Evolutionary conservation across 1,284 basidiomycete species (phyloP).

Genomic region (Cystobasidium pallidum): DNA sequence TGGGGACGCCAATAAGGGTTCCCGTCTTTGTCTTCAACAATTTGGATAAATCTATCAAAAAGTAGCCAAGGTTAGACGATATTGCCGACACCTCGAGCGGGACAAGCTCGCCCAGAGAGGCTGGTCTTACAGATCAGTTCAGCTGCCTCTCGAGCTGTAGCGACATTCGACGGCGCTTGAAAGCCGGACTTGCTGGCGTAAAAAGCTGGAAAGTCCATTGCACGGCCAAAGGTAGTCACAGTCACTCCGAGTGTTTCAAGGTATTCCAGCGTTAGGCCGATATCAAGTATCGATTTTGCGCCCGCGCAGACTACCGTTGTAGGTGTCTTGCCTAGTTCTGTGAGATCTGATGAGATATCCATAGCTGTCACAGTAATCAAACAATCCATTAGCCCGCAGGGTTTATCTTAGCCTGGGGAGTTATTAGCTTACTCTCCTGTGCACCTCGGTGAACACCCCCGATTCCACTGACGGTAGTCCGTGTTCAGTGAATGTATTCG

Average conservation of each 20-base stretch:
- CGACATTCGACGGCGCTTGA: constrained; percentile 59
- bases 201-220: constrained; percentile 89
- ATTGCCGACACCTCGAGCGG: too few species aligned
- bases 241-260: constrained; percentile 96
- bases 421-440: constrained; percentile 68
- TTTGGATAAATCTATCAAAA: constrained; percentile 49
- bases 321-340: constrained; percentile 77
- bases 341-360: constrained; percentile 91
- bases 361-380: constrained; percentile 64
- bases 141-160: constrained; percentile 68
- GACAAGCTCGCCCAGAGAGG: too few species aligned
- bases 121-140: constrained; percentile 67
- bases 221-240: constrained; percentile 76
- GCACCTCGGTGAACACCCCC: constrained; percentile 94
- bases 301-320: constrained; percentile 92
- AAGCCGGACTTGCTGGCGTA: constrained; percentile 83
- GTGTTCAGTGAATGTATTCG: neutral
- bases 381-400: constrained; percentile 13
- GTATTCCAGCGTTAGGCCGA: constrained; percentile 88
- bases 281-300: constrained; percentile 93
- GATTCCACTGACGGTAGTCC: constrained; percentile 55
- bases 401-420: neutral
- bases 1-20: constrained; percentile 84
- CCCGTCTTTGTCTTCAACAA: constrained; percentile 71
- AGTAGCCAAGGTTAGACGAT: too few species aligned